phyloP scores from a whole-genome alignment of 148 eudicot genomes.

The Fagopyrum homotropicum region DNA sequence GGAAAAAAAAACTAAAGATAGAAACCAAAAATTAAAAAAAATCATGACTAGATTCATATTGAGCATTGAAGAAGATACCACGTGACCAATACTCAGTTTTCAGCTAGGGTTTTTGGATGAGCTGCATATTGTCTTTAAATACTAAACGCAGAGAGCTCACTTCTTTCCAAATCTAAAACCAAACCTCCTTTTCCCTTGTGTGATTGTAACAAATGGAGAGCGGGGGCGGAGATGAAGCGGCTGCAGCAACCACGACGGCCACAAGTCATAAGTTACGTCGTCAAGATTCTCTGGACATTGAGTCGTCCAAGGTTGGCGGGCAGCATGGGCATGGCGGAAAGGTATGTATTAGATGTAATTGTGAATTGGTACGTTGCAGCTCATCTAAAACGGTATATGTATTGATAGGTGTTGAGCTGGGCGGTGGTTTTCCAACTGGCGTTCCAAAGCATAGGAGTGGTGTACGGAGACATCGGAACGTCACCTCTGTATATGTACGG shows the following conservation, averaged over 20 bases:
- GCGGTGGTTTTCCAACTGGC: constrained; percentile 24
- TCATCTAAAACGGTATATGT: background rate
- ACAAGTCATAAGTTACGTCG: constrained; percentile 10
- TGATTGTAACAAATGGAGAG: background rate
- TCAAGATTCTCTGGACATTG: constrained; percentile 14
- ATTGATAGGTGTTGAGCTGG: constrained; percentile 27
- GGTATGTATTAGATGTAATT: background rate
- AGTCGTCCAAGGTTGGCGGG: constrained; percentile 14
- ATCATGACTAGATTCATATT: too few species aligned
- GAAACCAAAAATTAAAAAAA: too few species aligned
- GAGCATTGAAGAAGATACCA: too few species aligned
- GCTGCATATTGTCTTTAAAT: background rate
- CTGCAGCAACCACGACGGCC: too few species aligned
- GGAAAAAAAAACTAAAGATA: too few species aligned
- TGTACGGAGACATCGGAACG: constrained; percentile 38
- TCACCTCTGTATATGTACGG: constrained; percentile 32
- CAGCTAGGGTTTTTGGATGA: too few species aligned
- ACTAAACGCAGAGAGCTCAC: background rate
- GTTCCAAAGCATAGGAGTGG: constrained; percentile 38
- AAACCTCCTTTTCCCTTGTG: background rate
- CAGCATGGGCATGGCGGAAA: constrained; percentile 14
- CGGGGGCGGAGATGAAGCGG: background rate
- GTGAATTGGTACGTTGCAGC: too few species aligned
- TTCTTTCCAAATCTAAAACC: background rate
- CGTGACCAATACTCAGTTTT: too few species aligned